phyloP scores from a whole-genome alignment of 352 stramenopile genomes.

The Aphanomyces euteiches region DNA sequence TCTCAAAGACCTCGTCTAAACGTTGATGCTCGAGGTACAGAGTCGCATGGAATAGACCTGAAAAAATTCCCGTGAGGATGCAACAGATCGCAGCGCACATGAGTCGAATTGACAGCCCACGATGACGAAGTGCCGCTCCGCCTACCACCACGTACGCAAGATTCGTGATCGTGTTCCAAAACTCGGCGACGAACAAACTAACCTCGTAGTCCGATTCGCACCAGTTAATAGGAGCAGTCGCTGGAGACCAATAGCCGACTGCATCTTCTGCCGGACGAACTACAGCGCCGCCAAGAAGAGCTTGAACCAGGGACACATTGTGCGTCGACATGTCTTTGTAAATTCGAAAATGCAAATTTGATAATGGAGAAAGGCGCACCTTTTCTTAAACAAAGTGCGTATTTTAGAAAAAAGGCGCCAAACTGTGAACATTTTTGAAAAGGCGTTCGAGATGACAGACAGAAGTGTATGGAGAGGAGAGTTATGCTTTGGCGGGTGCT shows the following conservation, averaged over 20 bases:
- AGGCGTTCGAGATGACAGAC: no score
- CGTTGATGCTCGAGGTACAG: neutral
- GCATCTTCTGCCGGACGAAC: neutral
- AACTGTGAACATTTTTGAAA: no score
- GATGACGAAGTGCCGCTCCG: neutral
- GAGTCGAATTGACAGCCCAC: neutral
- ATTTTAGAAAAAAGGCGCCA: no score
- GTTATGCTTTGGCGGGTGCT: no score
- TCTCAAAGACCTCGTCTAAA: slow-evolving; percentile 9
- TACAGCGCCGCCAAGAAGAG: neutral
- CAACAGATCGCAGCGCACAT: neutral
- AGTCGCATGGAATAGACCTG: slow-evolving; percentile 6
- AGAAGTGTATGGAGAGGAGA: no score
- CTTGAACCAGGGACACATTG: neutral
- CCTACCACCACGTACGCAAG: neutral
- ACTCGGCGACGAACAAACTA: slow-evolving; percentile 1
- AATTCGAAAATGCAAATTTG: no score
- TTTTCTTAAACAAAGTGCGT: no score
- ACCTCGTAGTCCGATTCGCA: neutral
- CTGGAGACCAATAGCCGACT: slow-evolving; percentile 3
- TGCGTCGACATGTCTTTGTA: neutral
- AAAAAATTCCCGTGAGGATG: slow-evolving; percentile 3
- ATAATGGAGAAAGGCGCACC: no score
- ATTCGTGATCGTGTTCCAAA: slow-evolving; percentile 10
- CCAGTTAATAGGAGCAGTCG: slow-evolving; percentile 3